Conservation (phyloP, 1,284 basidiomycete genomes). For the Limonomyces culmigenus region DNA sequence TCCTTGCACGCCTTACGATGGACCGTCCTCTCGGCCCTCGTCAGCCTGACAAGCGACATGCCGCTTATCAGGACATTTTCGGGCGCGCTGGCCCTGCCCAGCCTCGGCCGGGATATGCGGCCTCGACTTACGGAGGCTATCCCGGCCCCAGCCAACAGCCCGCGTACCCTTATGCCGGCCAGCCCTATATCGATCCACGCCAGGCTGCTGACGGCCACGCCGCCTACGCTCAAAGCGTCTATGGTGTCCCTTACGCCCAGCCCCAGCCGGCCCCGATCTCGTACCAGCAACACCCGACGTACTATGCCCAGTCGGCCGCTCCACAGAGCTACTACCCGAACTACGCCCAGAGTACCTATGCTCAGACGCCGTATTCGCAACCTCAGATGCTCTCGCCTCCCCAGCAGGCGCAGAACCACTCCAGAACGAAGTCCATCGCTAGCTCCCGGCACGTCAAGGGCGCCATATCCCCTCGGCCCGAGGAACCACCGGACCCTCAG, state of each 20-base stretch:
- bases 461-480: slow-evolving; percentile 28
- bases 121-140: not conserved
- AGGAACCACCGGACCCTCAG: slow-evolving; percentile 35
- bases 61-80: slow-evolving; percentile 73
- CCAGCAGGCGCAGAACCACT: slow-evolving; percentile 17
- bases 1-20: no score
- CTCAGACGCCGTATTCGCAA: slow-evolving; percentile 8
- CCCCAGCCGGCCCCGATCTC: slow-evolving; percentile 16
- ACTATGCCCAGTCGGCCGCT: slow-evolving; percentile 7
- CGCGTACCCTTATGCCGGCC: not conserved
- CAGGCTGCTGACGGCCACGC: not conserved
- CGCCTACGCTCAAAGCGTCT: not conserved
- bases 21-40: slow-evolving; percentile 55
- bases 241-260: slow-evolving; percentile 6
- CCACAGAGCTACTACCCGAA: slow-evolving; percentile 11
- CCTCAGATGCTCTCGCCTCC: slow-evolving; percentile 16
- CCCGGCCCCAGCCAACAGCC: not conserved
- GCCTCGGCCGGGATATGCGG: not conserved
- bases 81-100: slow-evolving; percentile 24
- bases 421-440: slow-evolving; percentile 32
- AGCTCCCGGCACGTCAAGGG: slow-evolving; percentile 25
- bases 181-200: not conserved
- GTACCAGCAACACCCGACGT: slow-evolving; percentile 13
- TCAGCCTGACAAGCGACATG: slow-evolving; percentile 51
- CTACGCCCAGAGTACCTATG: slow-evolving; percentile 10